phyloP scores from a whole-genome alignment of 2,329 filamentous ascomycete genomes.

The Fusarium sterilihyphosum region DNA sequence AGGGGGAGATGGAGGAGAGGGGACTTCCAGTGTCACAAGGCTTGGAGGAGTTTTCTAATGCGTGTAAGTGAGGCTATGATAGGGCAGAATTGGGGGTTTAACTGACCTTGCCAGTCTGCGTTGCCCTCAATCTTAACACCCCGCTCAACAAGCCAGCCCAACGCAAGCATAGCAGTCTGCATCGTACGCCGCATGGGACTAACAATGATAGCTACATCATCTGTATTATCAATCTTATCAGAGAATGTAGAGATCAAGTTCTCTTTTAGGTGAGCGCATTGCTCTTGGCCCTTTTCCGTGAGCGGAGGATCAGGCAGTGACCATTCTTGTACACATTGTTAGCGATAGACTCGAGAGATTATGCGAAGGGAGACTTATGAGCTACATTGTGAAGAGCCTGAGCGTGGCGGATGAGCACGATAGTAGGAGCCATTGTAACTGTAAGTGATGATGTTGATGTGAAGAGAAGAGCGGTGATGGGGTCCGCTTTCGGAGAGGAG shows the following conservation, averaged over 20 bases:
- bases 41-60: slow-evolving; percentile 61
- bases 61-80: neutral
- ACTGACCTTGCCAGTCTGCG: slow-evolving; percentile 76
- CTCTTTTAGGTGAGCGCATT: slow-evolving; percentile 58
- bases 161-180: slow-evolving; percentile 67
- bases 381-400: slow-evolving; percentile 70
- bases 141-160: slow-evolving; percentile 66
- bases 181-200: slow-evolving; percentile 74
- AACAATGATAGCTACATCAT: slow-evolving; percentile 63
- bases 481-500: slow-evolving; percentile 21
- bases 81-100: slow-evolving; percentile 40
- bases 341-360: neutral
- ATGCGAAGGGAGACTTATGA: slow-evolving; percentile 53
- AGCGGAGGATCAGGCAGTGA: slow-evolving; percentile 61
- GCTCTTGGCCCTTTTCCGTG: slow-evolving; percentile 58
- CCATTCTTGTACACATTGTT: slow-evolving; percentile 54
- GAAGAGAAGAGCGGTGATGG: neutral
- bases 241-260: slow-evolving; percentile 53
- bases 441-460: slow-evolving; percentile 1
- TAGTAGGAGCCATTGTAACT: slow-evolving; percentile 59
- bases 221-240: slow-evolving; percentile 44
- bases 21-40: slow-evolving; percentile 71
- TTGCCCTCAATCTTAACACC: slow-evolving; percentile 65
- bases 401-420: slow-evolving; percentile 91
- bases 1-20: slow-evolving; percentile 52